phyloP scores from a whole-genome alignment of 225 moss, liverwort and hornwort species.

The Marchantia polymorpha region DNA sequence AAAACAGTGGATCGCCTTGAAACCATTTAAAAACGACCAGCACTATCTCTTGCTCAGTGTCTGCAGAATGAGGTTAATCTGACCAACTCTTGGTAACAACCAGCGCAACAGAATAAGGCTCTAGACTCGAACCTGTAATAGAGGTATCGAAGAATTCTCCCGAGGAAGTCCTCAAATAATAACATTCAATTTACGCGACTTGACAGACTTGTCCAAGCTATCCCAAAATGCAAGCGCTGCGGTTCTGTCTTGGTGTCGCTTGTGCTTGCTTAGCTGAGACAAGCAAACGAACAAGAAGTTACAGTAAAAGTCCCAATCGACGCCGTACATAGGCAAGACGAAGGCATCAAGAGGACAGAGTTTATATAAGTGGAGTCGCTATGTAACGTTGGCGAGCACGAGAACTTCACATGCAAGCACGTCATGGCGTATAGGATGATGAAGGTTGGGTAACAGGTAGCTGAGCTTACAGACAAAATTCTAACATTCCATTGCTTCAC shows the following conservation, averaged over 20 bases:
- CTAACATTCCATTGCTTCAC: conserved; percentile 98
- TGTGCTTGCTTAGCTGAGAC: conserved; percentile 95
- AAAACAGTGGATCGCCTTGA: neutral
- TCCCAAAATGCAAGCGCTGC: conserved; percentile 96
- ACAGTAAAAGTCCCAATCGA: too few species aligned
- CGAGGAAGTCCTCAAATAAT: conserved; percentile 39
- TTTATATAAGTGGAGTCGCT: neutral
- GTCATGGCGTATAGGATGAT: neutral
- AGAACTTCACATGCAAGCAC: too few species aligned
- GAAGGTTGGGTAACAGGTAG: neutral
- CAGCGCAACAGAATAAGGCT: neutral
- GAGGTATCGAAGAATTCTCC: neutral
- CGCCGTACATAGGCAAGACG: neutral
- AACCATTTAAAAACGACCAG: neutral
- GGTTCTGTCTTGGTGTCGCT: conserved; percentile 96
- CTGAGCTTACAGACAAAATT: conserved; percentile 72
- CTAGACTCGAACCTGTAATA: neutral
- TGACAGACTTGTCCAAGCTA: conserved; percentile 74
- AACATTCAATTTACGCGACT: conserved; percentile 78
- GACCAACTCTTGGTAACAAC: neutral
- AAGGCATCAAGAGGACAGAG: neutral
- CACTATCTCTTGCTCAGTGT: too few species aligned
- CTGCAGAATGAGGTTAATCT: neutral
- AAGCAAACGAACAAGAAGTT: neutral
- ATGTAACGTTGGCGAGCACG: neutral